Percentiles rank a stretch among this genome's conserved stretches.
phyloP scores from a whole-genome alignment of 805 yeast genomes.

The Trichomonascus vanleenenianus region DNA sequence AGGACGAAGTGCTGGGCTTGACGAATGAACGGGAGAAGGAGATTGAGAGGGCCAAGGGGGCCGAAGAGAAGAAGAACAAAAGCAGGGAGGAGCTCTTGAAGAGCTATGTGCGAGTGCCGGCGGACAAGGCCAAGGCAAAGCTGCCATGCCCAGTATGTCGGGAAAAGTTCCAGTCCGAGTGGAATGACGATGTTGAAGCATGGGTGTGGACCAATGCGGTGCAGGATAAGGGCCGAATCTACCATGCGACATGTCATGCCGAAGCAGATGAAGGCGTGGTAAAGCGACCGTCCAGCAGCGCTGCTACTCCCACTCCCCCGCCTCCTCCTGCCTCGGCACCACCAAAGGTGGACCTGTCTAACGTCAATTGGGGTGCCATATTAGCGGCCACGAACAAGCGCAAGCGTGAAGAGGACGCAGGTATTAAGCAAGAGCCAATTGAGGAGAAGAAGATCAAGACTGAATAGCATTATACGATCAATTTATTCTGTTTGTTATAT shows the following conservation, averaged over 20 bases:
- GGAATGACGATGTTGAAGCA: conserved; percentile 67
- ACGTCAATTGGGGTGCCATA: background rate
- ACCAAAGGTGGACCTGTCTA: background rate
- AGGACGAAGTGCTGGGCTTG: conserved; percentile 41
- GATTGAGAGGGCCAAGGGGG: conserved; percentile 15
- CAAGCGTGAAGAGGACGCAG: conserved; percentile 9
- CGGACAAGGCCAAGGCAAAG: conserved; percentile 49
- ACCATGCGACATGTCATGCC: conserved; percentile 62
- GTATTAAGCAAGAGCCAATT: background rate
- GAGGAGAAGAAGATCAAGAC: conserved; percentile 3
- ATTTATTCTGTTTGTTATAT: background rate
- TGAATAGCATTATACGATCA: conserved; percentile 1
- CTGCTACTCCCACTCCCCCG: conserved; percentile 1
- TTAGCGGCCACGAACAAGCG: conserved; percentile 8
- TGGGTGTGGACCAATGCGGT: conserved; percentile 76
- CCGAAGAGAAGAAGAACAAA: conserved; percentile 12
- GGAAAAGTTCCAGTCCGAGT: conserved; percentile 55
- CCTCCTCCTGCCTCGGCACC: background rate
- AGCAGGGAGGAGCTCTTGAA: conserved; percentile 30
- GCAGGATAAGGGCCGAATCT: conserved; percentile 40
- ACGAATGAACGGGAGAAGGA: conserved; percentile 14
- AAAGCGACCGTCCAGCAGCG: background rate
- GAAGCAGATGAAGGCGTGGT: conserved; percentile 39
- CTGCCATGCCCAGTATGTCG: conserved; percentile 63
- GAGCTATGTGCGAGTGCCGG: conserved; percentile 58